Percentiles rank a stretch among this genome's conserved stretches.
Evolutionary conservation across 768 basidiomycete species (phyloP).

Genomic region (Lactarius sp.): DNA sequence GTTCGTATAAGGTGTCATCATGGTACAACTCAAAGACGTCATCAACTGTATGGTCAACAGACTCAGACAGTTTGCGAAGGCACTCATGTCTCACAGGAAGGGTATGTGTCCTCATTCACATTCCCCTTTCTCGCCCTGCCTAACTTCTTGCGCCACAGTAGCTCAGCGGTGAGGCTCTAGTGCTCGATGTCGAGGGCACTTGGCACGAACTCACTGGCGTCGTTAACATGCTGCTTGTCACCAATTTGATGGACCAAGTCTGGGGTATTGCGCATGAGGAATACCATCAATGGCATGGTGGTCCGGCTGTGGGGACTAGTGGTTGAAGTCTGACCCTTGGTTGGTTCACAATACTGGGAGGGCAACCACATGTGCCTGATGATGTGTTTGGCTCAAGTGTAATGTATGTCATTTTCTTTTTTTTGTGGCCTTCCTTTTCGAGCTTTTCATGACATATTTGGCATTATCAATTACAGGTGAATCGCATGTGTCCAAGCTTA

Average conservation of each 20-base stretch:
- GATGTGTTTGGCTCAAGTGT: slow-evolving; percentile 76
- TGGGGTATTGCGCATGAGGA: slow-evolving; percentile 62
- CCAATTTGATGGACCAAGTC: slow-evolving; percentile 58
- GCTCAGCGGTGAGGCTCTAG: slow-evolving; percentile 80
- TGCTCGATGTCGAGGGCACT: slow-evolving; percentile 82
- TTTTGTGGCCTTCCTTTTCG: not conserved
- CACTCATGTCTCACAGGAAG: slow-evolving; percentile 68
- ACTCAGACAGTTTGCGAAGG: slow-evolving; percentile 80
- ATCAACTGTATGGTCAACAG: slow-evolving; percentile 50
- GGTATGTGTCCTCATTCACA: slow-evolving; percentile 35
- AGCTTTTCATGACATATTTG: not conserved
- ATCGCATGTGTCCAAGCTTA: slow-evolving; percentile 70
- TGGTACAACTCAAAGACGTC: slow-evolving; percentile 48
- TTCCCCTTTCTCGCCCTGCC: slow-evolving; percentile 1
- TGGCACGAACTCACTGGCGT: slow-evolving; percentile 77
- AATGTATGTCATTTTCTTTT: slow-evolving; percentile 43
- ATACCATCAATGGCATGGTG: slow-evolving; percentile 48
- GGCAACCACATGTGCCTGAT: slow-evolving; percentile 78
- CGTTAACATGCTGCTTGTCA: slow-evolving; percentile 64
- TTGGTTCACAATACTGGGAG: slow-evolving; percentile 80
- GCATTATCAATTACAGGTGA: slow-evolving; percentile 42
- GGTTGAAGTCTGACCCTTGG: slow-evolving; percentile 74
- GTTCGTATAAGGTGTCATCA: slow-evolving; percentile 45
- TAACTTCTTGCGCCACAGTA: slow-evolving; percentile 32
- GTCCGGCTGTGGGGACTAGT: slow-evolving; percentile 53